Evolutionary conservation across 2,329 filamentous ascomycete genomes (phyloP), one percentile per base, ranked within the genome.

Genomic region (Coleophoma eucalyptorum): DNA sequence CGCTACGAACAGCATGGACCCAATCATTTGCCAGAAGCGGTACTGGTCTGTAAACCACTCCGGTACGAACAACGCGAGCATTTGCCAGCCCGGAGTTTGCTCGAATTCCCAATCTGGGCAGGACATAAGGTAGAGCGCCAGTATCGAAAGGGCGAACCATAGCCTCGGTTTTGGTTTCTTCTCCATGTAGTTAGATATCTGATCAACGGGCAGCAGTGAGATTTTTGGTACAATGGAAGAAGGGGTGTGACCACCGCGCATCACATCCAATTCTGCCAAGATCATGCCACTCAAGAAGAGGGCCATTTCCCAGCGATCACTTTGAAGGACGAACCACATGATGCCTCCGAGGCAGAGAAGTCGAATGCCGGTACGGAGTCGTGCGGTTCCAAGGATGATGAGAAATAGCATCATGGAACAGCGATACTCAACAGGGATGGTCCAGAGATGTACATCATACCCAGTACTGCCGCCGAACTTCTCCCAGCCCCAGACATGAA

Each of bases 211-310:
- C 7, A n/a, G 13, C 16, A n/a, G 6, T 8, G 16, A 18, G 6
- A 6, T 15, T 6, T 6, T 38, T 6, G 16, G 35, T 38, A 11
- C 15, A 5, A 15, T 38, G 6, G 35, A 6, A 38, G 16, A 11
- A 38, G 35, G 35, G 5, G 6, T 38, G 35, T 15, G 16, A 38
- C 5, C 15, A 11, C 26, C 26, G 10, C 26, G 26, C 26, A 26
- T 57, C 11, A 72, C 54, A 40, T 70, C 67, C 7, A 68, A 50
- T 57, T 75, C 72, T 26, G 70, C 72, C 4, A 75, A 58, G 18
- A 71, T 60, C 59, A 73, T 62, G 26, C 72, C 72, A 2, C 62
- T 63, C 21, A 52, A 32, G 42, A 52, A 49, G 12, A 37, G 18
- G 32, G 46, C 35, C 21, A 44, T 26, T 12, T 43, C 51, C 43